Percentiles rank a stretch among this genome's conserved stretches.
These are phyloP conservation scores for Geranium brycei DNA, from an alignment of 345 rosid genomes.

Conservation along the genomic window DNA sequence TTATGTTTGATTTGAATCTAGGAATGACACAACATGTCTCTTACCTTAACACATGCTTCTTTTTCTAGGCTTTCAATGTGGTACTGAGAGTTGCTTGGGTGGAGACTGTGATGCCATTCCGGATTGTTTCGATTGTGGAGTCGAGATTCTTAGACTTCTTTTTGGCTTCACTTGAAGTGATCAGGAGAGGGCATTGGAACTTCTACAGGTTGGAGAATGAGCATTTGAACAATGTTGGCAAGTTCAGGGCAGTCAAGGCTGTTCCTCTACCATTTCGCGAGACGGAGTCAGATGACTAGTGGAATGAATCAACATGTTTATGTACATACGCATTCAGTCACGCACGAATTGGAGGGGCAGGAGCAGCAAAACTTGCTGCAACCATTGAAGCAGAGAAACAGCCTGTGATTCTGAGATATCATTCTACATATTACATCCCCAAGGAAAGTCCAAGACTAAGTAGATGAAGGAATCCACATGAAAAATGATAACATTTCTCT, in stretches of 20 bases:
- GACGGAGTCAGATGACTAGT: not conserved
- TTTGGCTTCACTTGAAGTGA: slow-evolving; percentile 81
- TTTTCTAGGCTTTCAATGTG: slow-evolving; percentile 50
- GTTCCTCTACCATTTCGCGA: slow-evolving; percentile 1
- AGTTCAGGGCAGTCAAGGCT: slow-evolving; percentile 19
- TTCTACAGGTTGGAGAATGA: slow-evolving; percentile 94
- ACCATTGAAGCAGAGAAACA: too few relatives aligned
- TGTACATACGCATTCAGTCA: too few relatives aligned
- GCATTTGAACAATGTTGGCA: slow-evolving; percentile 75
- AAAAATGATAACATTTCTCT: too few relatives aligned
- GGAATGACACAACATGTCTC: not conserved
- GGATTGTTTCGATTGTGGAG: slow-evolving; percentile 26
- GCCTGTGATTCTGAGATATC: too few relatives aligned
- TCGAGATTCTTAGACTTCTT: slow-evolving; percentile 62
- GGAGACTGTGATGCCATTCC: slow-evolving; percentile 57
- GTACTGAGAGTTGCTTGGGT: slow-evolving; percentile 80
- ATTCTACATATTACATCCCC: too few relatives aligned
- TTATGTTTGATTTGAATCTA: not conserved
- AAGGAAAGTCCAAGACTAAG: too few relatives aligned
- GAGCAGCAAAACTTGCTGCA: too few relatives aligned
- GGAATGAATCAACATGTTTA: not conserved
- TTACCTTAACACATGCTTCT: slow-evolving; percentile 12
- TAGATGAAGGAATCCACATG: too few relatives aligned
- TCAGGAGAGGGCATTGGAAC: slow-evolving; percentile 94
- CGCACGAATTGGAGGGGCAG: too few relatives aligned